phyloP scores from a whole-genome alignment of 1,284 basidiomycete genomes.

The Cryptococcus sp. region DNA sequence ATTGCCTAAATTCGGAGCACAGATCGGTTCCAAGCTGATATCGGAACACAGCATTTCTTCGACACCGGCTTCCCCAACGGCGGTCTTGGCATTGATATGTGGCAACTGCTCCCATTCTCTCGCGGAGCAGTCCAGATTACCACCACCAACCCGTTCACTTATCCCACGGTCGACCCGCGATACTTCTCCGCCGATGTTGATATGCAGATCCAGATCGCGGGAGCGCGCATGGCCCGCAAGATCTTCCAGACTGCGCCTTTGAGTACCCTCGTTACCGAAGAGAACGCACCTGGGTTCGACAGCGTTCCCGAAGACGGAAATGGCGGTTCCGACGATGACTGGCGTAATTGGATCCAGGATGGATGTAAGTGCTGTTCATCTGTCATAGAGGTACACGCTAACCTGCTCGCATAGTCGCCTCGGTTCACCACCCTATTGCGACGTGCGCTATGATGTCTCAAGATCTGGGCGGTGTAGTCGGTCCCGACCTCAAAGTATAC shows the following conservation, averaged over 20 bases:
- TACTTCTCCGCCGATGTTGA: slow-evolving; percentile 51
- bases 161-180: slow-evolving; percentile 44
- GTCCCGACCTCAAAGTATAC: slow-evolving; percentile 62
- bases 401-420: slow-evolving; percentile 11
- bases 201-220: slow-evolving; percentile 45
- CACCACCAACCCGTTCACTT: slow-evolving; percentile 36
- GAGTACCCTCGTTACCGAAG: slow-evolving; percentile 36
- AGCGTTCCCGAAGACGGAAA: slow-evolving; percentile 17
- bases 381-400: background rate
- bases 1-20: background rate
- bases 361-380: slow-evolving; percentile 16
- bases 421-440: slow-evolving; percentile 58
- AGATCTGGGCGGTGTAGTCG: slow-evolving; percentile 60
- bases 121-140: slow-evolving; percentile 47
- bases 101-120: slow-evolving; percentile 51
- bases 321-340: slow-evolving; percentile 35
- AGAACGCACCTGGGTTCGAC: slow-evolving; percentile 46
- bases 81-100: slow-evolving; percentile 48
- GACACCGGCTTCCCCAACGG: slow-evolving; percentile 25
- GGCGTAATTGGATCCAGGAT: slow-evolving; percentile 48
- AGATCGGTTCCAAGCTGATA: background rate
- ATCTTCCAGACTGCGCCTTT: slow-evolving; percentile 40
- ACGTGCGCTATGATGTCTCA: slow-evolving; percentile 65
- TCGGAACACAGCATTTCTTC: slow-evolving; percentile 11
- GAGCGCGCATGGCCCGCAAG: slow-evolving; percentile 37